Evolutionary conservation across 2,329 filamentous ascomycete genomes (phyloP).

Genomic region (Dactylonectria estremocensis): DNA sequence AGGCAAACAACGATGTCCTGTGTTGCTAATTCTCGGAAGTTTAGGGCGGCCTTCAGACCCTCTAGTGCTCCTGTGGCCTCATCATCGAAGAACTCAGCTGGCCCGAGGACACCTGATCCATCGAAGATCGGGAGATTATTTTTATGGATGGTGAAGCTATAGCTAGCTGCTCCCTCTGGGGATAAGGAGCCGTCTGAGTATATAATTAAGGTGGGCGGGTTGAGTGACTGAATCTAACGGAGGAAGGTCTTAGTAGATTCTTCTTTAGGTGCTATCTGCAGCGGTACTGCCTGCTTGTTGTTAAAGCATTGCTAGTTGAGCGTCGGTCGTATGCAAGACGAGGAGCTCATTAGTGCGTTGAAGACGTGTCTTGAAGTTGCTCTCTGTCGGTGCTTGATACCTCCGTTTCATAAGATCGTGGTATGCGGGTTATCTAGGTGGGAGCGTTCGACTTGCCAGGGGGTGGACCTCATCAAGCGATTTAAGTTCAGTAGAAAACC

Average conservation of each 20-base stretch:
- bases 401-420: slow-evolving; percentile 24
- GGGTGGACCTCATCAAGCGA: too few relatives aligned
- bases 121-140: slow-evolving; percentile 8
- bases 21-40: slow-evolving; percentile 10
- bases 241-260: slow-evolving; percentile 28
- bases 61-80: slow-evolving; percentile 30
- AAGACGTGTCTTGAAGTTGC: slow-evolving; percentile 25
- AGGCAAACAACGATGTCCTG: slow-evolving; percentile 33
- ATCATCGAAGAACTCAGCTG: slow-evolving; percentile 36
- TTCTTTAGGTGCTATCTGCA: slow-evolving; percentile 30
- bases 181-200: slow-evolving; percentile 35
- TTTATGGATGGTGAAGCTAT: slow-evolving; percentile 30
- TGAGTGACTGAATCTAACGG: slow-evolving; percentile 20
- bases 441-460: slow-evolving; percentile 30
- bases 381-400: slow-evolving; percentile 20
- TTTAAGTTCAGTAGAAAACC: slow-evolving; percentile 35
- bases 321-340: slow-evolving; percentile 7
- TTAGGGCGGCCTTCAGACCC: too few relatives aligned
- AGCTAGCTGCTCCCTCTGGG: too few relatives aligned
- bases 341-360: slow-evolving; percentile 22
- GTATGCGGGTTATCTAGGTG: slow-evolving; percentile 11
- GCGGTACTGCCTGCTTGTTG: background rate
- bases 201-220: slow-evolving; percentile 23
- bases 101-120: slow-evolving; percentile 23
- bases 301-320: slow-evolving; percentile 6